Conservation (phyloP, 306 rosid species). For the Pterocarpus santalinus region DNA sequence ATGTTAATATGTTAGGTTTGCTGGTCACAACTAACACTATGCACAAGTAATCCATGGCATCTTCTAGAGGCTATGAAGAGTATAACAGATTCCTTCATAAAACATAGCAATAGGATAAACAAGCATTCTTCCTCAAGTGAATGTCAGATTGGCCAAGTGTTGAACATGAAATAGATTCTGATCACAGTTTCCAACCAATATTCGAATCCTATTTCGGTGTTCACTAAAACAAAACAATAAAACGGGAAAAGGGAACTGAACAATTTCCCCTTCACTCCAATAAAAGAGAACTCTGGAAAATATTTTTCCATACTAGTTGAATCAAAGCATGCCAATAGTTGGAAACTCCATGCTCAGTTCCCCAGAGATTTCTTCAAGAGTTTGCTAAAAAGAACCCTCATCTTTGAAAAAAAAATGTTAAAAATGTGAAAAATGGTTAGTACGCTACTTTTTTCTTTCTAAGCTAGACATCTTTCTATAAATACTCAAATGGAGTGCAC, state of each 20-base stretch:
- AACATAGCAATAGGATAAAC: not conserved
- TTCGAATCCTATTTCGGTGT: conserved; percentile 17
- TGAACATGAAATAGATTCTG: conserved; percentile 11
- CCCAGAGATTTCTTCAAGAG: conserved; percentile 32
- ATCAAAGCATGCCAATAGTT: conserved; percentile 33
- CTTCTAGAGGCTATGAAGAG: not conserved
- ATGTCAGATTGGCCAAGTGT: not conserved
- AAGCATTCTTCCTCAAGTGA: not conserved
- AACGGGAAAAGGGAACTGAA: conserved; percentile 2
- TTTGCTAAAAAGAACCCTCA: conserved; percentile 36
- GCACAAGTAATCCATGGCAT: too few species aligned
- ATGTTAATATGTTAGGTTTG: too few species aligned
- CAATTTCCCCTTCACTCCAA: not conserved
- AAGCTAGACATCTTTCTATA: conserved; percentile 5
- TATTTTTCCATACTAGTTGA: not conserved
- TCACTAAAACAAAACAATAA: conserved; percentile 20
- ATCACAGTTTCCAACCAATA: not conserved
- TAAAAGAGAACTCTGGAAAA: not conserved
- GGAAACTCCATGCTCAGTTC: conserved; percentile 28
- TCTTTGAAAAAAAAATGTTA: conserved; percentile 1
- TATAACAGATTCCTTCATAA: not conserved
- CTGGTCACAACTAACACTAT: too few species aligned
- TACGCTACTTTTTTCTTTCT: conserved; percentile 17
- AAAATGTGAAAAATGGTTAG: not conserved
- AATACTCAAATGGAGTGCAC: conserved; percentile 25